Evolutionary conservation across 768 basidiomycete species (phyloP).

Genomic region (Mycena rebaudengoi): DNA sequence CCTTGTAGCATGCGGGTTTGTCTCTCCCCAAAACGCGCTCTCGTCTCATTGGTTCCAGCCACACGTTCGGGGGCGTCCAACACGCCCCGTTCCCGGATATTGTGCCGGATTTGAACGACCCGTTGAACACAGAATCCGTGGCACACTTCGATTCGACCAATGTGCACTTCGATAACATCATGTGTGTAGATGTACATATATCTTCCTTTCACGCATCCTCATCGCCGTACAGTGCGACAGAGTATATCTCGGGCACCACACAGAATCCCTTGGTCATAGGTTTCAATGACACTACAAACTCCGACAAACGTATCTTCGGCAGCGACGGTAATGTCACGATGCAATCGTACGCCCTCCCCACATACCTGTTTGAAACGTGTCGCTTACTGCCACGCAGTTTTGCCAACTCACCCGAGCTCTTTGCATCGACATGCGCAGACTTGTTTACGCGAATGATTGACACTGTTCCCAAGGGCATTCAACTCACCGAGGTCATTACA

Average conservation of each 20-base stretch:
- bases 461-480: slow-evolving; percentile 1
- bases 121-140: background rate
- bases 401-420: background rate
- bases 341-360: slow-evolving; percentile 29
- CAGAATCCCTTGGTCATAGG: slow-evolving; percentile 45
- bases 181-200: background rate
- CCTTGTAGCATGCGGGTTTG: slow-evolving; percentile 10
- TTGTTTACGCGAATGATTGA: slow-evolving; percentile 3
- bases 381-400: background rate
- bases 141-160: background rate
- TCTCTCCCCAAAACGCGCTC: background rate
- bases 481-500: background rate
- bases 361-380: background rate
- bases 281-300: slow-evolving; percentile 44
- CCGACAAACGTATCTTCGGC: slow-evolving; percentile 45
- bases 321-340: slow-evolving; percentile 49
- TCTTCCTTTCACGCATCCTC: background rate
- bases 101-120: background rate
- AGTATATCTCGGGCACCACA: slow-evolving; percentile 47
- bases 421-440: slow-evolving; percentile 3
- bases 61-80: slow-evolving; percentile 7
- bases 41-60: background rate
- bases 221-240: slow-evolving; percentile 36
- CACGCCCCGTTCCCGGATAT: background rate
- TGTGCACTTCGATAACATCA: background rate